phyloP scores from a whole-genome alignment of 1,284 basidiomycete genomes.

The Apiotrichum veenhuisii region DNA sequence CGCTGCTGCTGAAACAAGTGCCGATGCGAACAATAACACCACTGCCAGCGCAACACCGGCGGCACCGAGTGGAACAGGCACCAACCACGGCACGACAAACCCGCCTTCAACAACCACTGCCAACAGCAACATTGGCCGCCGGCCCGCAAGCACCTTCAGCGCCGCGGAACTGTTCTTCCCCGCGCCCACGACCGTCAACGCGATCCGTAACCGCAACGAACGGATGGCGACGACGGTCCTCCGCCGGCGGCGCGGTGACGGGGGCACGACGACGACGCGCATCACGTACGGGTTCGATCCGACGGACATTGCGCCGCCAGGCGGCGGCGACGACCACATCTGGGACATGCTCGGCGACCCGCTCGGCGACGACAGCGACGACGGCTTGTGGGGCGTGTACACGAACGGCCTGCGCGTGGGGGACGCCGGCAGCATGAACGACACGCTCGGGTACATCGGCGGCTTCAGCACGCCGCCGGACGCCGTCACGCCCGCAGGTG shows the following conservation, averaged over 20 bases:
- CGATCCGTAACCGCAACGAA: conserved; percentile 11
- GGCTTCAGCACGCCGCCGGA: conserved; percentile 14
- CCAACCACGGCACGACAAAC: no score
- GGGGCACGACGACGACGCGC: not conserved
- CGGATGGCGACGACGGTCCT: conserved; percentile 14
- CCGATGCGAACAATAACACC: not conserved
- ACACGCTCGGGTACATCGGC: conserved; percentile 13
- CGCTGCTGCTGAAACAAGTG: not conserved
- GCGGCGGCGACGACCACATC: conserved; percentile 16
- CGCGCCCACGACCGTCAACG: no score
- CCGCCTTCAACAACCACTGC: no score
- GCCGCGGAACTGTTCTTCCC: no score
- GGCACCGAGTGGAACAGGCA: no score
- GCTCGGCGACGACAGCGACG: conserved; percentile 54
- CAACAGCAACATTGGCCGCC: no score
- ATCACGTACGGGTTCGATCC: conserved; percentile 12
- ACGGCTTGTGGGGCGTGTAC: conserved; percentile 13
- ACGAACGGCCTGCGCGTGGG: conserved; percentile 37
- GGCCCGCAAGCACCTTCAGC: no score
- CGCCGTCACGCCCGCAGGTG: not conserved
- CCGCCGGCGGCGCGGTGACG: conserved; percentile 6
- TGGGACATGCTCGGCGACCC: conserved; percentile 72
- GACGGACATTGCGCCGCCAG: conserved; percentile 14
- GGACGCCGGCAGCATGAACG: not conserved
- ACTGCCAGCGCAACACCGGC: no score